Evolutionary conservation across 1,139 yeast genomes (phyloP).

Genomic region (Candida freyschussii): DNA sequence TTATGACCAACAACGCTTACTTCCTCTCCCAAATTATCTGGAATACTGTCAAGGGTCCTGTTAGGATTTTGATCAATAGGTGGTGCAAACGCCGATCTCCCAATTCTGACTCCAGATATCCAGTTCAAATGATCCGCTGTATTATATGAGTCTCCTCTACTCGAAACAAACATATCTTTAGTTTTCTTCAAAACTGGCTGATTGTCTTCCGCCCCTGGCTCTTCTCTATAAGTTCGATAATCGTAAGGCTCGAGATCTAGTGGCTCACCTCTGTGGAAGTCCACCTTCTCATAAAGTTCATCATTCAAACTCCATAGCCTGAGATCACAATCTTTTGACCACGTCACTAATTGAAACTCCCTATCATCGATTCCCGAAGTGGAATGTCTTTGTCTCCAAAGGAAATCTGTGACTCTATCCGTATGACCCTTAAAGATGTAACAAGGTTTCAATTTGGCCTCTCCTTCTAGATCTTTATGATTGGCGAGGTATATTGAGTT

Average conservation of each 20-base stretch:
- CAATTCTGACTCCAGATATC: conserved; percentile 89
- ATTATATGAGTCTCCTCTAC: conserved; percentile 29
- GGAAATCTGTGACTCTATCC: conserved; percentile 79
- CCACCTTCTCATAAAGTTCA: conserved; percentile 52
- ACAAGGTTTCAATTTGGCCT: conserved; percentile 47
- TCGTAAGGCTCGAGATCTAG: conserved; percentile 37
- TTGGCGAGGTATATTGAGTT: conserved; percentile 68
- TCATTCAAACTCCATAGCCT: conserved; percentile 76
- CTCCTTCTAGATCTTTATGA: conserved; percentile 36
- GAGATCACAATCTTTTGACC: conserved; percentile 87
- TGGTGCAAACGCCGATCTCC: conserved; percentile 43
- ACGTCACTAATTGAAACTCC: conserved; percentile 85
- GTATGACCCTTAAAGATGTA: conserved; percentile 74
- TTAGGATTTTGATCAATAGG: conserved; percentile 29
- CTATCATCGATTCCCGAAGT: conserved; percentile 52
- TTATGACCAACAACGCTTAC: conserved; percentile 86
- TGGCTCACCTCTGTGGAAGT: conserved; percentile 42
- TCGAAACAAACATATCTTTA: conserved; percentile 35
- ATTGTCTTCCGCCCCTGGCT: conserved; percentile 33
- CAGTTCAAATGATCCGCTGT: conserved; percentile 74
- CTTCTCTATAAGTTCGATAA: conserved; percentile 45
- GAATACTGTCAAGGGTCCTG: conserved; percentile 40
- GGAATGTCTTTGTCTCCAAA: conserved; percentile 69
- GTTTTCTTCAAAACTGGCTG: conserved; percentile 24
- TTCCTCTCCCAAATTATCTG: conserved; percentile 82